Evolutionary conservation across 192 early-diverging fungal genomes (phyloP).

Genomic region (Funneliformis geosporum): DNA sequence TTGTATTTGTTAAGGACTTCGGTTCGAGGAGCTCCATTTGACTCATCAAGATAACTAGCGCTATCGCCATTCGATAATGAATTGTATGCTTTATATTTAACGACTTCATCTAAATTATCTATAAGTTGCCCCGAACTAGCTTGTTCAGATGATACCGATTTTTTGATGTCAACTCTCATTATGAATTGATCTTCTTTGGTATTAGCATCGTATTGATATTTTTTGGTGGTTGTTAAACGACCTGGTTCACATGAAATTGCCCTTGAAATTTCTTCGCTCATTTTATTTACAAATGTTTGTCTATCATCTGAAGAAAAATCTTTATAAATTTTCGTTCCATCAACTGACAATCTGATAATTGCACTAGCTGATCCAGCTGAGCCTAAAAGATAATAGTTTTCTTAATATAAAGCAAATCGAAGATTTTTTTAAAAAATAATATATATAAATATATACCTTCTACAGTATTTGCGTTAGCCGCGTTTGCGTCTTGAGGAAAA

Average conservation of each 20-base stretch:
- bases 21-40: neutral
- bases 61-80: neutral
- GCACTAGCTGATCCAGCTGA: neutral
- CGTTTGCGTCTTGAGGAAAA: too few species aligned
- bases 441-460: too few species aligned
- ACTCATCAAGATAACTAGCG: neutral
- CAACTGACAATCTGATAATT: neutral
- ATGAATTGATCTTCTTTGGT: neutral
- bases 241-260: neutral
- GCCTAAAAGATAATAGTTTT: neutral
- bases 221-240: neutral
- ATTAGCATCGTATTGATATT: neutral
- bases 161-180: neutral
- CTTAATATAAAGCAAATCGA: neutral
- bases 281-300: neutral
- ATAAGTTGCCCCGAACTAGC: neutral
- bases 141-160: neutral
- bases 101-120: neutral
- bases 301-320: neutral
- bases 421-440: neutral
- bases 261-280: neutral
- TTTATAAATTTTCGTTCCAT: neutral
- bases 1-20: neutral
- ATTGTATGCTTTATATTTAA: neutral
- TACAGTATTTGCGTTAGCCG: too few species aligned